A percentile compares a stretch with the other conserved stretches of the same genome.
phyloP scores from a whole-genome alignment of 169 alveolate species.

The Cryptosporidium felis region DNA sequence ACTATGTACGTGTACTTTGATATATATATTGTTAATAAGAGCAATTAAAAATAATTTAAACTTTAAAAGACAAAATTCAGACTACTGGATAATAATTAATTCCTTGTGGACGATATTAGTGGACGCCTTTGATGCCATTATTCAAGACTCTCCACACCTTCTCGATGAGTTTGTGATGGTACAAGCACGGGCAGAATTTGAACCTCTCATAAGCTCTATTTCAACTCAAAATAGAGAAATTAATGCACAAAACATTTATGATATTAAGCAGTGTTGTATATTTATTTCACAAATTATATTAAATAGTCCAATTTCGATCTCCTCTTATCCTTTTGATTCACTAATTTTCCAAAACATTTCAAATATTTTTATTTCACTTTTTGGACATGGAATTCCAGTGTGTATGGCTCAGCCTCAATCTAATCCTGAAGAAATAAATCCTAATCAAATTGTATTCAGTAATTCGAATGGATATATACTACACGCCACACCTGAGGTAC shows the following conservation, averaged over 20 bases:
- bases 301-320: slow-evolving; percentile 53
- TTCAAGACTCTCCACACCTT: slow-evolving; percentile 37
- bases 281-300: slow-evolving; percentile 57
- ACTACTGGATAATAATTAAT: slow-evolving; percentile 25
- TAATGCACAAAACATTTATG: neutral
- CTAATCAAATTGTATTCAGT: neutral
- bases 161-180: slow-evolving; percentile 35
- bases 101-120: slow-evolving; percentile 21
- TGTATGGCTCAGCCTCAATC: neutral
- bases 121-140: slow-evolving; percentile 26
- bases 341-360: slow-evolving; percentile 9
- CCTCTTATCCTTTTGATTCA: slow-evolving; percentile 27
- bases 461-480: slow-evolving; percentile 12
- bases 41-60: slow-evolving; percentile 5
- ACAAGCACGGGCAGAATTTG: slow-evolving; percentile 54
- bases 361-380: slow-evolving; percentile 26
- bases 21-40: neutral
- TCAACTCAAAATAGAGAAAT: neutral
- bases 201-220: slow-evolving; percentile 34
- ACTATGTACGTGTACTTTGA: slow-evolving; percentile 3
- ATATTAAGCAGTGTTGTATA: slow-evolving; percentile 38
- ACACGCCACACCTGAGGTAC: slow-evolving; percentile 19
- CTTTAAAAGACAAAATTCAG: neutral
- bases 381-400: slow-evolving; percentile 67
- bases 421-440: neutral